Evolutionary conservation across 2,329 filamentous ascomycete species (phyloP).

Genomic region (Xylariaceae sp.): DNA sequence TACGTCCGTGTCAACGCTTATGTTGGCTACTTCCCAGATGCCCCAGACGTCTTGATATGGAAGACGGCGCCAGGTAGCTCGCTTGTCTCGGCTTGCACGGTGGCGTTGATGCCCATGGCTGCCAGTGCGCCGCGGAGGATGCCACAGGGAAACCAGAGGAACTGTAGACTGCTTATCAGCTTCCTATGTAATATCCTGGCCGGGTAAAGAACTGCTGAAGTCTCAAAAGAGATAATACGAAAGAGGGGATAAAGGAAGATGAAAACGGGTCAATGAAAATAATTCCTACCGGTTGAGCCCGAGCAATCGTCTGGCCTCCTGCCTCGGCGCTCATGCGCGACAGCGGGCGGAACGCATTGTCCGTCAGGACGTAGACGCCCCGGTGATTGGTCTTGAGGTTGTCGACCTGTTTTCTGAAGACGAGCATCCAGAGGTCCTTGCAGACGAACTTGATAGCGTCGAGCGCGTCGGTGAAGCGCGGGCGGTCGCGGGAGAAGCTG

Average conservation of each 20-base stretch:
- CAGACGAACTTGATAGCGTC: slow-evolving; percentile 98
- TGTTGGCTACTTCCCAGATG: slow-evolving; percentile 25
- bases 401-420: slow-evolving; percentile 96
- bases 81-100: slow-evolving; percentile 83
- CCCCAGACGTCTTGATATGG: slow-evolving; percentile 81
- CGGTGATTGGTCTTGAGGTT: slow-evolving; percentile 98
- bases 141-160: slow-evolving; percentile 92
- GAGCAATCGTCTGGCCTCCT: slow-evolving; percentile 65
- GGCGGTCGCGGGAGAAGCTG: slow-evolving; percentile 77
- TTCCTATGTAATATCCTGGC: no score
- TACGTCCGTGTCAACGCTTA: no score
- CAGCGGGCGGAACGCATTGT: slow-evolving; percentile 86
- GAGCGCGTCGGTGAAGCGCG: slow-evolving; percentile 85
- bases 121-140: slow-evolving; percentile 87
- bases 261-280: slow-evolving; percentile 4
- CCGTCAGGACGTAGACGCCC: slow-evolving; percentile 93
- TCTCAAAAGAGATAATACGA: neutral
- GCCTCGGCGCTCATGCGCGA: slow-evolving; percentile 82
- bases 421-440: slow-evolving; percentile 93
- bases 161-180: slow-evolving; percentile 45
- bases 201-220: no score
- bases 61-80: slow-evolving; percentile 88
- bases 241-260: slow-evolving; percentile 11
- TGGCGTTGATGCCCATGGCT: slow-evolving; percentile 86
- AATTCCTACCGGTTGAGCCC: slow-evolving; percentile 71